Percentiles rank a stretch among this genome's conserved stretches.
phyloP scores from a whole-genome alignment of 2,329 filamentous ascomycete species.

The Diaporthe capsici region DNA sequence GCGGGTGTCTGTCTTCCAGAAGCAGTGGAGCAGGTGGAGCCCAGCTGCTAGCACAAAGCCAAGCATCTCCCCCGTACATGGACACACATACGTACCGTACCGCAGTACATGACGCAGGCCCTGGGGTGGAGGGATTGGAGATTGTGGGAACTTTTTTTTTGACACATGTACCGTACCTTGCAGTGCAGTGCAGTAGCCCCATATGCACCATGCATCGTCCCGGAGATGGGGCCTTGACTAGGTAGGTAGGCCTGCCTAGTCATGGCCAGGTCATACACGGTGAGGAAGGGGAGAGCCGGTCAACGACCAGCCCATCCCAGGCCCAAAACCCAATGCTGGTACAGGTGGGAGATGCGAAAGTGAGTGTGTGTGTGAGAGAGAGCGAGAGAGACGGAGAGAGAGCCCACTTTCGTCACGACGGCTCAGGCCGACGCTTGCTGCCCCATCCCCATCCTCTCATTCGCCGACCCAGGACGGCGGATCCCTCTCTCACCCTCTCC shows the following conservation, averaged over 20 bases:
- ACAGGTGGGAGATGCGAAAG: neutral
- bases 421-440: conserved; percentile 26
- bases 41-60: conserved; percentile 14
- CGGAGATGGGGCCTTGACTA: conserved; percentile 25
- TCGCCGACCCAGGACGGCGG: conserved; percentile 38
- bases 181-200: conserved; percentile 26
- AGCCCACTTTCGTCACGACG: conserved; percentile 18
- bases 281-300: neutral
- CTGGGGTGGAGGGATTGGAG: neutral
- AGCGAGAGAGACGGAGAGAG: too few species aligned
- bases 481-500: conserved; percentile 1
- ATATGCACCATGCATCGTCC: conserved; percentile 27
- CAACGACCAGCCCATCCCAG: neutral
- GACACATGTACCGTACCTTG: conserved; percentile 25
- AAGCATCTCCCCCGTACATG: conserved; percentile 12
- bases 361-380: neutral
- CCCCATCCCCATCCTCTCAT: conserved; percentile 4
- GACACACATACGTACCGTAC: neutral
- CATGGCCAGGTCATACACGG: neutral
- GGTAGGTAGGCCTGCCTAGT: neutral
- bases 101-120: neutral
- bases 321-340: neutral
- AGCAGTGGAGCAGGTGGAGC: conserved; percentile 30
- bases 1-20: conserved; percentile 17
- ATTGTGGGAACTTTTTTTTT: conserved; percentile 8